These are phyloP conservation scores for Pyricularia sp. DNA, from an alignment of 2,329 filamentous ascomycete species.

Conservation along the genomic window DNA sequence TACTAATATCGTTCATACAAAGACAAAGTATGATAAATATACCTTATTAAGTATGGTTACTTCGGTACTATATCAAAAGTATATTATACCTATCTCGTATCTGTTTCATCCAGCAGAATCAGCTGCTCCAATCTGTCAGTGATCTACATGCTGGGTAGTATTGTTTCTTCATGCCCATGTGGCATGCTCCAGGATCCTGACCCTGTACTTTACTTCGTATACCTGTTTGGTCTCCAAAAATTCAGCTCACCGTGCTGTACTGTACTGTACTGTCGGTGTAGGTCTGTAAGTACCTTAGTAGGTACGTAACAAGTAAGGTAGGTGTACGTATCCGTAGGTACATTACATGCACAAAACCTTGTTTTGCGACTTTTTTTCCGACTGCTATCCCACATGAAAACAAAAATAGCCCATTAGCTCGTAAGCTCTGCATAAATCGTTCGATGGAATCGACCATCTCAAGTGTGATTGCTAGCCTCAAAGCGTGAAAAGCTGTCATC, in stretches of 20 bases:
- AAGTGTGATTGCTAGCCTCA: background rate
- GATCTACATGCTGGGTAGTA: background rate
- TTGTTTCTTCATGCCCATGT: background rate
- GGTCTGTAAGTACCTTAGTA: too few relatives aligned
- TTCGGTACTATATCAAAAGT: background rate
- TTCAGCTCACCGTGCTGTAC: background rate
- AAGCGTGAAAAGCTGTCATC: background rate
- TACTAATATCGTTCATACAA: background rate
- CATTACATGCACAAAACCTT: background rate
- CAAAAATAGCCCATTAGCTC: background rate
- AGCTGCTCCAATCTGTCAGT: background rate
- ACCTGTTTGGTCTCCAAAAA: background rate
- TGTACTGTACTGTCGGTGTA: background rate
- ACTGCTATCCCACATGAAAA: background rate
- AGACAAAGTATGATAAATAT: background rate
- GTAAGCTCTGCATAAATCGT: background rate
- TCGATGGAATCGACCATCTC: background rate
- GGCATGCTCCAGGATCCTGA: background rate
- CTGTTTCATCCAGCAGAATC: background rate
- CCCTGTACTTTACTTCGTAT: background rate
- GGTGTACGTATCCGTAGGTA: too few relatives aligned
- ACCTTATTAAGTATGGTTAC: too few relatives aligned
- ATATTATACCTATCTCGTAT: background rate
- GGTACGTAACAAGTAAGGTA: too few relatives aligned
- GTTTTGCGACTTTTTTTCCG: background rate